A percentile compares a stretch with the other conserved stretches of the same genome.
Evolutionary conservation across 1,139 yeast species (phyloP).

Genomic region (Pichia sp.): DNA sequence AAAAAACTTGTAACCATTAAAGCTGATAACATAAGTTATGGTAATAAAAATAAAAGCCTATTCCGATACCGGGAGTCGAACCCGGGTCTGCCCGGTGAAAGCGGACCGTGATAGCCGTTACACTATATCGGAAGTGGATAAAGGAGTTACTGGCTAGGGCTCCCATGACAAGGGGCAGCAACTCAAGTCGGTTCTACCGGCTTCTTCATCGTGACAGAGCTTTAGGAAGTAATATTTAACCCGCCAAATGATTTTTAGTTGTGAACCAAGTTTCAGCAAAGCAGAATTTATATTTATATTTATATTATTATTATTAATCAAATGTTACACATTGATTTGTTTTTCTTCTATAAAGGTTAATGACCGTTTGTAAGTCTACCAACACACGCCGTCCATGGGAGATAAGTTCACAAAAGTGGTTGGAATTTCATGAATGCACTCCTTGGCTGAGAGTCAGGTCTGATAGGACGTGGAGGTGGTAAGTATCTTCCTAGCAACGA

Average conservation of each 20-base stretch:
- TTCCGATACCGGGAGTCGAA: conserved; percentile 75
- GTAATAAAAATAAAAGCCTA: conserved; percentile 20
- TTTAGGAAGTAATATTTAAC: too few relatives aligned
- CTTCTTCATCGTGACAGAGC: too few relatives aligned
- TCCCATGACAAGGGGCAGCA: too few relatives aligned
- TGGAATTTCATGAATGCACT: conserved; percentile 19
- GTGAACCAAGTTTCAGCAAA: too few relatives aligned
- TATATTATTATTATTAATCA: too few relatives aligned
- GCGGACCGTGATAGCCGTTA: conserved; percentile 74
- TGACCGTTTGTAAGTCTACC: too few relatives aligned
- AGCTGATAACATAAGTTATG: background rate
- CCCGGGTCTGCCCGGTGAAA: conserved; percentile 75
- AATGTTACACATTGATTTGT: too few relatives aligned
- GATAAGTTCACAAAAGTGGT: conserved; percentile 15
- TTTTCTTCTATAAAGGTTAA: too few relatives aligned
- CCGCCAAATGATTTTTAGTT: too few relatives aligned
- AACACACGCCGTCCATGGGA: background rate
- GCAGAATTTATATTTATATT: too few relatives aligned
- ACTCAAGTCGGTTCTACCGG: too few relatives aligned
- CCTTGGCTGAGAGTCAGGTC: conserved; percentile 11
- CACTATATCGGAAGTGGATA: conserved; percentile 52
- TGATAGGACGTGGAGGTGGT: conserved; percentile 19
- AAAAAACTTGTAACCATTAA: background rate
- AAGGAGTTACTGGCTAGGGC: too few relatives aligned
- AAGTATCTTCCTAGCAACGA: conserved; percentile 16